Conservation (phyloP, 768 basidiomycete species). For the Tylopilus sp. region DNA sequence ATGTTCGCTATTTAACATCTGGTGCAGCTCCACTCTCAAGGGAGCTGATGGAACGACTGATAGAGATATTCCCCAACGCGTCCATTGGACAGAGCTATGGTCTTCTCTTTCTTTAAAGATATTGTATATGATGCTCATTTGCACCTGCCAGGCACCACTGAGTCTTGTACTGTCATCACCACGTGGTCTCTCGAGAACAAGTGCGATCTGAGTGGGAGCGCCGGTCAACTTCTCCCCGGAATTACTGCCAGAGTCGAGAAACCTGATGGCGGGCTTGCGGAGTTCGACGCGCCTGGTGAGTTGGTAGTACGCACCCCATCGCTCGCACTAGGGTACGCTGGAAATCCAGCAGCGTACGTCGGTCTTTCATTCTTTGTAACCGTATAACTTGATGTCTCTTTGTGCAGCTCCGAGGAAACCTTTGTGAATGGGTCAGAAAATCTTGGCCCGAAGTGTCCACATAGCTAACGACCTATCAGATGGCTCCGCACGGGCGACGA, state of each 20-base stretch:
- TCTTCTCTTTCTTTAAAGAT: slow-evolving; percentile 17
- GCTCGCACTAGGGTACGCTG: slow-evolving; percentile 55
- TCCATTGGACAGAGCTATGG: slow-evolving; percentile 64
- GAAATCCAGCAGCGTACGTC: slow-evolving; percentile 59
- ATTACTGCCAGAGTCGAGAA: slow-evolving; percentile 53
- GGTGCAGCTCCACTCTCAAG: slow-evolving; percentile 59
- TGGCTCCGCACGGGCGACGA: slow-evolving; percentile 75
- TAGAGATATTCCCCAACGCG: slow-evolving; percentile 44
- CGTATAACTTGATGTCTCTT: slow-evolving; percentile 7
- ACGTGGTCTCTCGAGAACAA: slow-evolving; percentile 42
- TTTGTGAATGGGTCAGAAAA: slow-evolving; percentile 46
- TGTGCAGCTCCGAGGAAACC: slow-evolving; percentile 55
- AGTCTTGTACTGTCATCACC: slow-evolving; percentile 53
- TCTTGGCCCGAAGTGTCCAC: not conserved
- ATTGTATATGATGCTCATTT: not conserved
- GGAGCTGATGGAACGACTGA: slow-evolving; percentile 46
- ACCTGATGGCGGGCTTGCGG: slow-evolving; percentile 52
- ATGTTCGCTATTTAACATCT: slow-evolving; percentile 35
- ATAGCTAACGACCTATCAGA: slow-evolving; percentile 25
- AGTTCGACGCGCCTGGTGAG: slow-evolving; percentile 60
- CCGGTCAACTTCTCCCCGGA: slow-evolving; percentile 58
- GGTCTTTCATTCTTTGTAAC: not conserved
- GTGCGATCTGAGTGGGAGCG: slow-evolving; percentile 50
- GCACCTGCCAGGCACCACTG: slow-evolving; percentile 51
- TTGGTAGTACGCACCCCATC: slow-evolving; percentile 58